Evolutionary conservation across 108 stramenopile genomes (phyloP).

Genomic region (Skeletonema menzelii): DNA sequence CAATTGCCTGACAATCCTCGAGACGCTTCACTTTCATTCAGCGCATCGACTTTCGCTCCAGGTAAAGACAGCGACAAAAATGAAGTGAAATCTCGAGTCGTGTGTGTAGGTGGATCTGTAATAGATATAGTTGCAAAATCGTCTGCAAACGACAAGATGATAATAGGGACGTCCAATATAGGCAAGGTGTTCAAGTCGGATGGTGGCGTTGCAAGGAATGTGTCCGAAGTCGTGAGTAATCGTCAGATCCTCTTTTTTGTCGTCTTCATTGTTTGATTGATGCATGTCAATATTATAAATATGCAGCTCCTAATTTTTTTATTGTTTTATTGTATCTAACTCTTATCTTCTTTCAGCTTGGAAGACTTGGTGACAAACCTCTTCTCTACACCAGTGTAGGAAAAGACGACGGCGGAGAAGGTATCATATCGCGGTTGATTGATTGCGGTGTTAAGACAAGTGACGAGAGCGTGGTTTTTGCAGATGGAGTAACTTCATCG

Average conservation of each 20-base stretch:
- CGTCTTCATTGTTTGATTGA: too few species aligned
- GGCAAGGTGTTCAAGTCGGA: conserved; percentile 46
- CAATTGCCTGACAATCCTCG: background rate
- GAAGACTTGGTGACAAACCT: conserved; percentile 55
- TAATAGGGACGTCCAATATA: conserved; percentile 59
- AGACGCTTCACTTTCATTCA: background rate
- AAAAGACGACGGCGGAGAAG: conserved; percentile 62
- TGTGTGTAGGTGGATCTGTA: conserved; percentile 88
- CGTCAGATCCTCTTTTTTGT: too few species aligned
- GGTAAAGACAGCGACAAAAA: too few species aligned
- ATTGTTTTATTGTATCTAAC: too few species aligned
- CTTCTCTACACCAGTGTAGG: conserved; percentile 76
- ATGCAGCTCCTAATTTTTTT: too few species aligned
- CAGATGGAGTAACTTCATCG: conserved; percentile 53
- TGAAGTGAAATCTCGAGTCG: conserved; percentile 41
- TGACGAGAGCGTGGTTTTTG: conserved; percentile 18
- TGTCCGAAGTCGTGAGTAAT: conserved; percentile 70
- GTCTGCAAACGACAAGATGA: conserved; percentile 5
- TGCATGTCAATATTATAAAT: too few species aligned
- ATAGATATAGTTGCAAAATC: conserved; percentile 77
- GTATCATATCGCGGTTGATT: conserved; percentile 49
- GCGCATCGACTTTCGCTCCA: too few species aligned
- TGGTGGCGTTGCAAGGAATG: conserved; percentile 75
- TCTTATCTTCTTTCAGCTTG: too few species aligned
- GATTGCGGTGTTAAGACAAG: conserved; percentile 45